Conservation (phyloP, 139 green algal species). For the Chlamydomonas incerta region DNA sequence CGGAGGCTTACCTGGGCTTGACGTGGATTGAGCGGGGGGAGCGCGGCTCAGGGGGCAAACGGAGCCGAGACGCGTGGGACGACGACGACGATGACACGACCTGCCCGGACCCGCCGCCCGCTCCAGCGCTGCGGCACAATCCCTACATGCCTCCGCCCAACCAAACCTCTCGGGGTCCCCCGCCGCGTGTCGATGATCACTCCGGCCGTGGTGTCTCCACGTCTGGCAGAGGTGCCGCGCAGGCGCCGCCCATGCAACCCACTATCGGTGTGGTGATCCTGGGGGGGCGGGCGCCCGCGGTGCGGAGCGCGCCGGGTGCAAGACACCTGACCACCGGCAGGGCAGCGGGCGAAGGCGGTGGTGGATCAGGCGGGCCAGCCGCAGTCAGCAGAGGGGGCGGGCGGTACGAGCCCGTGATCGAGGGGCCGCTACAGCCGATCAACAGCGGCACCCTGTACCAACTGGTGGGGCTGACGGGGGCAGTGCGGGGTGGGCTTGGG, state of each 20-base stretch:
- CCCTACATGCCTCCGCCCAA: background rate
- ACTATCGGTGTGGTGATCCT: too few species aligned
- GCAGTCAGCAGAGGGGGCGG: background rate
- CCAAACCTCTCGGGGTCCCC: background rate
- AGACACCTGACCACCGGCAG: too few species aligned
- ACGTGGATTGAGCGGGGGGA: background rate
- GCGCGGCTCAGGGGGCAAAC: background rate
- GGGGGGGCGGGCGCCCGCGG: too few species aligned
- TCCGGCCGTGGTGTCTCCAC: too few species aligned
- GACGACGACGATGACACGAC: background rate
- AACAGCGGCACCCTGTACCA: background rate
- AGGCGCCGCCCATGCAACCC: too few species aligned
- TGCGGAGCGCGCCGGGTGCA: too few species aligned
- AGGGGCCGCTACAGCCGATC: background rate
- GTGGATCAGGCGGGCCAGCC: too few species aligned
- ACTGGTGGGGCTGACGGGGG: background rate
- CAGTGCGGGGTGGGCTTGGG: background rate
- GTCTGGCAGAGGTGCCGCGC: too few species aligned
- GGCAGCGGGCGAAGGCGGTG: background rate
- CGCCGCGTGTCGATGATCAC: too few species aligned
- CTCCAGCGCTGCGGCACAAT: background rate
- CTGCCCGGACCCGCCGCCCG: too few species aligned
- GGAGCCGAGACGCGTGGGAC: background rate
- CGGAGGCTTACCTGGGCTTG: background rate
- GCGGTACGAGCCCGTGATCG: background rate